phyloP scores from a whole-genome alignment of 2,329 filamentous ascomycete genomes.

The Arthrobotrys pseudoclavata region DNA sequence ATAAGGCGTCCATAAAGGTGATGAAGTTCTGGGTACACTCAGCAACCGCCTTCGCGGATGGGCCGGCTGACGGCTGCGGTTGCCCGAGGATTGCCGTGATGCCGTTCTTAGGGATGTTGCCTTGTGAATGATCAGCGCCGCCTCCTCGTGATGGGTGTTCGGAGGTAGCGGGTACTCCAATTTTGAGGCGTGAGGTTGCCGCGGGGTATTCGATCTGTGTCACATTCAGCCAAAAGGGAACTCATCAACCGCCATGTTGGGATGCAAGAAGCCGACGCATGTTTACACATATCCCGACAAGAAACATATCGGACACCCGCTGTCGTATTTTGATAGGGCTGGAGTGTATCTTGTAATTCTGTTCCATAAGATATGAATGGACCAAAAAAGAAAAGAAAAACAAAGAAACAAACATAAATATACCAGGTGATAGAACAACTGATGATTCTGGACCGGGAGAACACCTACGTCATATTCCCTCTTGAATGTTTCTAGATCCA shows the following conservation, averaged over 20 bases:
- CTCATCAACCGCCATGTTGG: constrained; percentile 33
- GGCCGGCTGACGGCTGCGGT: constrained; percentile 66
- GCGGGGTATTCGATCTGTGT: constrained; percentile 89
- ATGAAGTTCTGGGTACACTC: constrained; percentile 98
- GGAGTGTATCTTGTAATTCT: constrained; percentile 57
- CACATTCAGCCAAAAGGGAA: constrained; percentile 37
- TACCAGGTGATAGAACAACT: constrained; percentile 1
- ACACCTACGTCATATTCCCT: constrained; percentile 85
- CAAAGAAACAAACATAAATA: not conserved
- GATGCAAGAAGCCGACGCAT: constrained; percentile 46
- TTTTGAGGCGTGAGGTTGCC: constrained; percentile 90
- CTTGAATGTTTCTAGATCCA: constrained; percentile 91
- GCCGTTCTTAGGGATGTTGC: constrained; percentile 64
- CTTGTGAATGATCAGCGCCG: constrained; percentile 68
- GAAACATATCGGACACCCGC: constrained; percentile 28
- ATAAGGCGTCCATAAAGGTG: constrained; percentile 94
- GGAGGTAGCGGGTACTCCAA: constrained; percentile 89
- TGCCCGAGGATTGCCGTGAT: constrained; percentile 49
- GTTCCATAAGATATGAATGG: constrained; percentile 27
- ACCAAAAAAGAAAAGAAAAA: constrained; percentile 19
- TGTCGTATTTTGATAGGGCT: constrained; percentile 52
- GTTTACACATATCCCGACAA: constrained; percentile 25
- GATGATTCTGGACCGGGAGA: constrained; percentile 5
- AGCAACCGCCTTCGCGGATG: constrained; percentile 65
- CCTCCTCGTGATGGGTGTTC: constrained; percentile 71